Evolutionary conservation across 306 rosid genomes (phyloP).

Genomic region (Rubus parviflorus): DNA sequence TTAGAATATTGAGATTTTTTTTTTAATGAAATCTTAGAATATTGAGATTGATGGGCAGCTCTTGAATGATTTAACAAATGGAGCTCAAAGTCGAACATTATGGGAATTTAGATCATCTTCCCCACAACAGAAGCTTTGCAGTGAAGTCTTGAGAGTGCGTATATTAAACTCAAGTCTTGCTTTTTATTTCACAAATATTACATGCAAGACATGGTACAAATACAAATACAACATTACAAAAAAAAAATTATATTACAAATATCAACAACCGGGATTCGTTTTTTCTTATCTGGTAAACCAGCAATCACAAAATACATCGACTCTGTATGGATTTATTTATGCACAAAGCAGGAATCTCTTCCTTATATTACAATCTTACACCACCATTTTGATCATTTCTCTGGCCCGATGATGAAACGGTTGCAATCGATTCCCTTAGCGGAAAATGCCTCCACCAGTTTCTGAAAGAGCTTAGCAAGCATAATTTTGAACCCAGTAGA

Average conservation of each 20-base stretch:
- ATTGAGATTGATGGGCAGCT: no score
- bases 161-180: slow-evolving; percentile 19
- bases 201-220: background rate
- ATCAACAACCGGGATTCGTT: background rate
- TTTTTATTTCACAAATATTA: background rate
- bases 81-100: no score
- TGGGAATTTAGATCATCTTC: no score
- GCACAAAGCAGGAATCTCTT: slow-evolving; percentile 29
- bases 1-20: no score
- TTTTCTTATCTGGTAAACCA: background rate
- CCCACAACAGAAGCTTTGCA: no score
- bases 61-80: no score
- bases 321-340: slow-evolving; percentile 34
- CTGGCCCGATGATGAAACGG: slow-evolving; percentile 45
- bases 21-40: no score
- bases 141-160: no score
- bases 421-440: slow-evolving; percentile 71
- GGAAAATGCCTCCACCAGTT: slow-evolving; percentile 72
- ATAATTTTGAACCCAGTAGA: slow-evolving; percentile 85
- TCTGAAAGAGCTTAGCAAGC: slow-evolving; percentile 84
- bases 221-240: background rate
- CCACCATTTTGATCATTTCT: slow-evolving; percentile 31
- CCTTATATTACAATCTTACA: slow-evolving; percentile 24
- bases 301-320: background rate
- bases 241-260: background rate